Evolutionary conservation across 176 grass and related monocot genomes (phyloP).

Genomic region (Aegilops longissima): DNA sequence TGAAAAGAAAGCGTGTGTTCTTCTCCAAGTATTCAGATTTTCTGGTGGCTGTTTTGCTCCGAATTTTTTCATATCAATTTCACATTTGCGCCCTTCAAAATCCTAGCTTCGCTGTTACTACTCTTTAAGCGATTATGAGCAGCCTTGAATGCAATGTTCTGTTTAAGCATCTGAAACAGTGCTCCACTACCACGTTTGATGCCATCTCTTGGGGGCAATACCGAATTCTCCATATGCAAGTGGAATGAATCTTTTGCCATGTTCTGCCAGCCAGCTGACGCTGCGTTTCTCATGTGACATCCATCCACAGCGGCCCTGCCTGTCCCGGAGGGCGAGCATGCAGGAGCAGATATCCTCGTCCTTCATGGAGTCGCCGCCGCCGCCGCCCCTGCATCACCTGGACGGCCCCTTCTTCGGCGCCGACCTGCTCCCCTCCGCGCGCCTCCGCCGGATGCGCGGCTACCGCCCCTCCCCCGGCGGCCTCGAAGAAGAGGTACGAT

Average conservation of each 20-base stretch:
- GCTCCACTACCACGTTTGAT: neutral
- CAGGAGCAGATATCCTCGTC: constrained; percentile 70
- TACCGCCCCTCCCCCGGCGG: constrained; percentile 75
- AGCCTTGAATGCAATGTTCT: constrained; percentile 25
- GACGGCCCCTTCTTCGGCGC: constrained; percentile 52
- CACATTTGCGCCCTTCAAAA: neutral
- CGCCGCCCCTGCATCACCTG: constrained; percentile 35
- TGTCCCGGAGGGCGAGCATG: constrained; percentile 54
- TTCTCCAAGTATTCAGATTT: neutral
- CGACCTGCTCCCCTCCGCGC: constrained; percentile 63
- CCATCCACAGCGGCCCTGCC: constrained; percentile 50
- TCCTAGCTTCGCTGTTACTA: neutral
- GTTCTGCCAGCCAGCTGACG: constrained; percentile 21
- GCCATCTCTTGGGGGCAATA: neutral
- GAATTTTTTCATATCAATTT: neutral
- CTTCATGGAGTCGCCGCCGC: constrained; percentile 64
- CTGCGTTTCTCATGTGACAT: constrained; percentile 11
- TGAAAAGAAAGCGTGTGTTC: constrained; percentile 2
- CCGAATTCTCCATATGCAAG: neutral
- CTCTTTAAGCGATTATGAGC: neutral
- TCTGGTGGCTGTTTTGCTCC: neutral
- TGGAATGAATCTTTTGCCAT: constrained; percentile 35
- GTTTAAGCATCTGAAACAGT: constrained; percentile 27
- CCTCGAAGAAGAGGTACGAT: constrained; percentile 78
- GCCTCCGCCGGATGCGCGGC: constrained; percentile 58